A percentile compares a stretch with the other conserved stretches of the same genome.
Conservation (phyloP, 345 rosid genomes). For the Linum lewisii region DNA sequence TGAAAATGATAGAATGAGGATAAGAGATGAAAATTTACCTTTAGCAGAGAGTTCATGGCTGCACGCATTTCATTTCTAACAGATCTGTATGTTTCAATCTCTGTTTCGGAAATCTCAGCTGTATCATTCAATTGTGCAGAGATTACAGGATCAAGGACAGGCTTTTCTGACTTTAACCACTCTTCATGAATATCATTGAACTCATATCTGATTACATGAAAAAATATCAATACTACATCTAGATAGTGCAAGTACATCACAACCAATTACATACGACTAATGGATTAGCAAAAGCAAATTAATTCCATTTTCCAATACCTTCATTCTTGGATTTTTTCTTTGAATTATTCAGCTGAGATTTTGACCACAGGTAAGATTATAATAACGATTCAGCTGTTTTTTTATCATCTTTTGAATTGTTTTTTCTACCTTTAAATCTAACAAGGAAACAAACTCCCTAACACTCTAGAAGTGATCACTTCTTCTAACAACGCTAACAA, state of each 20-base stretch:
- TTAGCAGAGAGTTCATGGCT: constrained; percentile 61
- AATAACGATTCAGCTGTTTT: too few relatives aligned
- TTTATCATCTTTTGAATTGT: too few relatives aligned
- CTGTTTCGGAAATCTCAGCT: constrained; percentile 39
- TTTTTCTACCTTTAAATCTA: too few relatives aligned
- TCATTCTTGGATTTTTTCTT: too few relatives aligned
- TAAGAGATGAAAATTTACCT: constrained; percentile 32
- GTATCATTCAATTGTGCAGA: constrained; percentile 46
- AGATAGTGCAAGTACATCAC: not conserved
- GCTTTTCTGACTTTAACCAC: constrained; percentile 70
- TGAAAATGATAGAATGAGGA: not conserved
- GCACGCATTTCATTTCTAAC: constrained; percentile 73
- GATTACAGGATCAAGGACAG: constrained; percentile 51
- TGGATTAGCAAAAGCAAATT: too few relatives aligned
- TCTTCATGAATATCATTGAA: constrained; percentile 83
- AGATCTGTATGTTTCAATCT: constrained; percentile 51
- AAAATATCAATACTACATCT: not conserved
- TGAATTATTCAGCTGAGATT: too few relatives aligned
- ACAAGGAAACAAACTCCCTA: too few relatives aligned
- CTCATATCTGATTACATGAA: constrained; percentile 44
- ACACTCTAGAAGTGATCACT: too few relatives aligned
- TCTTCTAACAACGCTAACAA: too few relatives aligned
- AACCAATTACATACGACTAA: too few relatives aligned
- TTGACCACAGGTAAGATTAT: too few relatives aligned
- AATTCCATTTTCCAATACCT: too few relatives aligned